Base-by-base conservation (phyloP, 192 early-diverging fungal species). In the Coemansia reversa region DNA sequence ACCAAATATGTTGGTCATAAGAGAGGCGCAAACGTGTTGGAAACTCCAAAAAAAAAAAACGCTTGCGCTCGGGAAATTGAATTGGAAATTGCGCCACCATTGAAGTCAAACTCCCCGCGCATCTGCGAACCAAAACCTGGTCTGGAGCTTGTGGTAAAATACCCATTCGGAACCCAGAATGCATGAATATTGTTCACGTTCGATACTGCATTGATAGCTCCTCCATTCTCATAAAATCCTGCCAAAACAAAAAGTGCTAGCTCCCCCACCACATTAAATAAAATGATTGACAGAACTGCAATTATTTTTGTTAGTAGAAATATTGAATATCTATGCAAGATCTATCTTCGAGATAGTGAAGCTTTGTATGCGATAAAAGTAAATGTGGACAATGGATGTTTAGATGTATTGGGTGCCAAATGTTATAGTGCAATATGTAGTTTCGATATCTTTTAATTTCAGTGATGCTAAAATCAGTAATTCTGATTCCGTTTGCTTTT, bases 71-170 rank as follows among this genome's bases (percentile, higher is more conserved):
- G 65, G 22, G 77, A 71, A 35, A 80, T 58, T 2, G 72, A 71
- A 59, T 80, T 74, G 18, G 77, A 80, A 14, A 71, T 22, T 16
- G 77, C 59, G 11, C 77, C 77, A 20, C 69, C 47, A 24, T 63
- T 68, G 2, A 55, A 55, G 14, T 69, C 68, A 66, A 80, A 80
- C 39, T 74, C 65, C 2, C 77, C 77, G 5, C 48, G 57, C 65
- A 71, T 67, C 18, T 80, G 77, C 3, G 77, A 74, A 27, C 49
- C 62, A 25, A 80, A 79, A 9, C 77, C 77, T 2, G 77, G 77
- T 4, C 72, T 68, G 55, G 62, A 62, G 52, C 77, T 80, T 3
- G 69, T 68, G 8, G 77, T 65, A 7, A 54, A 47, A 50, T 74
- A 80, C 0, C 77, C 77, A 32, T 69, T 57, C 2, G 77, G 72